Evolutionary conservation across 805 yeast species (phyloP).

Genomic region (Pichia paraexigua): DNA sequence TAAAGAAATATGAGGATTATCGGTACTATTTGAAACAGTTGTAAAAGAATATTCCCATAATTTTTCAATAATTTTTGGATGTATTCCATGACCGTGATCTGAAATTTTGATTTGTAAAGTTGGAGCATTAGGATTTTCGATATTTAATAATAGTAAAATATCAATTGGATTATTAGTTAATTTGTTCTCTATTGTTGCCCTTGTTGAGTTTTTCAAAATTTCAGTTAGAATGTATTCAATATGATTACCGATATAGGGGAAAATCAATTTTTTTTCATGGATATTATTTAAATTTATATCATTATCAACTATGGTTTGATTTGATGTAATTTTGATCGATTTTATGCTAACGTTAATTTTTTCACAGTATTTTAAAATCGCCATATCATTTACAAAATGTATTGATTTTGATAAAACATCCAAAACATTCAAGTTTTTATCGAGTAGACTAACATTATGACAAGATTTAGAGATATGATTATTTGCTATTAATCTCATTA

Average conservation of each 20-base stretch:
- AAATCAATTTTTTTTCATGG: conserved; percentile 30
- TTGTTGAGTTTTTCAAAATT: conserved; percentile 73
- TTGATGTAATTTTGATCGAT: conserved; percentile 20
- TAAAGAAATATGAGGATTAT: conserved; percentile 22
- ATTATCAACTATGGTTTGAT: conserved; percentile 21
- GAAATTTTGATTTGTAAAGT: conserved; percentile 63
- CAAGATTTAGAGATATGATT: conserved; percentile 66
- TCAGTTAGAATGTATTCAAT: conserved; percentile 84
- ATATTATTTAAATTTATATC: neutral
- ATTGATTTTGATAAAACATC: conserved; percentile 57
- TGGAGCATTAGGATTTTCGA: conserved; percentile 17
- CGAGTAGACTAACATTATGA: conserved; percentile 56
- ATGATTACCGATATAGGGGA: conserved; percentile 84
- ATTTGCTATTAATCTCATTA: conserved; percentile 79
- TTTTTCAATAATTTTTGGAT: conserved; percentile 52
- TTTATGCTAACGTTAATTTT: conserved; percentile 54
- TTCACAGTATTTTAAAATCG: conserved; percentile 76
- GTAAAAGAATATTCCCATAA: conserved; percentile 84
- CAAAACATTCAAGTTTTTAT: conserved; percentile 56
- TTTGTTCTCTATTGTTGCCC: conserved; percentile 77
- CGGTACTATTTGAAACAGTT: conserved; percentile 33
- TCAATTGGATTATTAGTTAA: conserved; percentile 36
- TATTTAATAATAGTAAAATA: conserved; percentile 36
- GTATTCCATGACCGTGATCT: conserved; percentile 87
- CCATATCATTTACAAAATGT: conserved; percentile 74